phyloP scores from a whole-genome alignment of 352 stramenopile genomes.

The Phytophthora fragariae region DNA sequence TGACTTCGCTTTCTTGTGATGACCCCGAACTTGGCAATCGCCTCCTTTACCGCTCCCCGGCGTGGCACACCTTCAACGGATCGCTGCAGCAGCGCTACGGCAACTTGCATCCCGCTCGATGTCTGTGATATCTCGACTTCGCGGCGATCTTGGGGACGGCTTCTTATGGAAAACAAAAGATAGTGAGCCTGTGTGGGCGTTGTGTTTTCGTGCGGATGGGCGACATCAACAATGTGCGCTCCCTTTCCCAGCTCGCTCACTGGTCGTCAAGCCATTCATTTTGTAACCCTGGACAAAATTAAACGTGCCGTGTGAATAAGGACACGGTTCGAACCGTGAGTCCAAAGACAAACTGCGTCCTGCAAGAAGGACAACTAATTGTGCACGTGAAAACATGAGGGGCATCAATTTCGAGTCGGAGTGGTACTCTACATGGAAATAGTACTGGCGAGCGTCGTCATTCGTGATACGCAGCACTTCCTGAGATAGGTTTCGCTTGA shows the following conservation, averaged over 20 bases:
- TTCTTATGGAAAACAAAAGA: background rate
- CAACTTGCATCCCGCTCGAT: constrained; percentile 7
- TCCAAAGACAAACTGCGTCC: background rate
- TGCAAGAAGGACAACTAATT: too few relatives aligned
- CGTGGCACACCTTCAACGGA: constrained; percentile 6
- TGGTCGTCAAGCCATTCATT: too few relatives aligned
- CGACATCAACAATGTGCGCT: background rate
- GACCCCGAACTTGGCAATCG: constrained; percentile 4
- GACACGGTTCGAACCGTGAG: background rate
- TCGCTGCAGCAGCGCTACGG: background rate
- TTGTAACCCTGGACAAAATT: background rate
- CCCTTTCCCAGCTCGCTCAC: background rate
- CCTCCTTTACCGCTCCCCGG: constrained; percentile 3
- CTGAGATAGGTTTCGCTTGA: too few relatives aligned
- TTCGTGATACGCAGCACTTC: too few relatives aligned
- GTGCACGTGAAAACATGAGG: too few relatives aligned
- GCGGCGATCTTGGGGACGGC: background rate
- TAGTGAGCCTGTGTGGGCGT: background rate
- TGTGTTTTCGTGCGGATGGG: background rate
- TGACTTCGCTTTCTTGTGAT: constrained; percentile 4
- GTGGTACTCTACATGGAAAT: too few relatives aligned
- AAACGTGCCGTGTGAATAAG: background rate
- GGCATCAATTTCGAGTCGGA: too few relatives aligned
- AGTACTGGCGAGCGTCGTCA: too few relatives aligned
- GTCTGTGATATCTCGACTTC: background rate